Base-by-base conservation (phyloP, 1,284 basidiomycete species). In the Rhodotorula sp. region DNA sequence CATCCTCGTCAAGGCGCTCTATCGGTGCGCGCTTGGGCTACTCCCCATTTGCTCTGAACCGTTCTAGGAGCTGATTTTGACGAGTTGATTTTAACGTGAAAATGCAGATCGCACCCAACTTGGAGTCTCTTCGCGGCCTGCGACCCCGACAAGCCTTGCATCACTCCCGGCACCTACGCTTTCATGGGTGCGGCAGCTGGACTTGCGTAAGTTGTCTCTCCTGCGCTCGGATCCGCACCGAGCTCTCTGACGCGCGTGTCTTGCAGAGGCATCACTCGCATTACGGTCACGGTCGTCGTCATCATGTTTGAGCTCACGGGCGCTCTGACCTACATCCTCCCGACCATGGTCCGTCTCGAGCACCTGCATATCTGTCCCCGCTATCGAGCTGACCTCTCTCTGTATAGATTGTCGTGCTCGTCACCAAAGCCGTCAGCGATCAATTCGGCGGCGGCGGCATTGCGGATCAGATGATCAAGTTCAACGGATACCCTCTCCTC, bases 251-350 rank as follows among this genome's bases (percentile, higher is more conserved):
- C 78, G 67, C 61, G 67, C 72, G 49, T 18, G 56, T 59, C 0
- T 0, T 29, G n/a, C 72, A 93, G 93, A 70, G 97, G 97, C 39
- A 89, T 99, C 65, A 99, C 97, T 85, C 87, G 95, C 73, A 92
- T 98, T 73, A 99, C 97, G 0, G 93, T 99, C 31, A 93, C 95
- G 0, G 94, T 99, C 3, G 97, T 98, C 3, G 97, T 99, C 66
- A 97, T 99, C 83, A 99, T 99, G 95, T 98, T 98, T 81, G 97
- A 99, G 80, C 86, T 99, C n/a, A 99, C 97, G 2, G 97, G 97
- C 15, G 96, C 97, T 2, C 82, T 99, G 78, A 98, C 94, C 18
- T 99, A 99, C 81, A 97, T 99, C 77, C 83, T 99, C 43, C 97
- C 97, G 0, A 97, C 94, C 6, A 99, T 99, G 97, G 93, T 93